Evolutionary conservation across 176 grass and related monocot genomes (phyloP).

Genomic region (Oryza meridionalis): DNA sequence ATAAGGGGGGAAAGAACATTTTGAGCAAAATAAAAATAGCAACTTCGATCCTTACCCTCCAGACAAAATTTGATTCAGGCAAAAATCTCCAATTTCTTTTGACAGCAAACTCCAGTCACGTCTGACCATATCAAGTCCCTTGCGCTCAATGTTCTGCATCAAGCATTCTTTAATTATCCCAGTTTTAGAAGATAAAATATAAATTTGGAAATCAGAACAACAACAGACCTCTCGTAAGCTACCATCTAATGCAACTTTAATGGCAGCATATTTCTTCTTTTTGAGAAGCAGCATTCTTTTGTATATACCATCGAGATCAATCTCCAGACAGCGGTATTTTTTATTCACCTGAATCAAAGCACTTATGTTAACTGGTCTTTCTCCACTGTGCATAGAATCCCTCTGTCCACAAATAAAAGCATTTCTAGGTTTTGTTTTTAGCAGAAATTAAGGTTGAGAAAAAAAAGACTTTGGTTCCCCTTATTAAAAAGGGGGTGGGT

Average conservation of each 20-base stretch:
- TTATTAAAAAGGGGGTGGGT: too few species aligned
- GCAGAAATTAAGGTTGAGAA: too few species aligned
- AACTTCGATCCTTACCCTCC: conserved; percentile 64
- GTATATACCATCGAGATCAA: conserved; percentile 98
- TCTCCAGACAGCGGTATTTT: conserved; percentile 88
- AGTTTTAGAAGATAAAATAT: conserved; percentile 26
- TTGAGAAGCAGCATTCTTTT: conserved; percentile 99
- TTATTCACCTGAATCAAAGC: conserved; percentile 79
- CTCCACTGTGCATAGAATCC: conserved; percentile 15
- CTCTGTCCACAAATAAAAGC: too few species aligned
- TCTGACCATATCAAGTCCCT: conserved; percentile 95
- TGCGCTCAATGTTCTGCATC: conserved; percentile 85
- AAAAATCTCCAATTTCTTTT: conserved; percentile 93
- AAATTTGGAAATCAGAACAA: conserved; percentile 26
- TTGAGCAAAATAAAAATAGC: conserved; percentile 16
- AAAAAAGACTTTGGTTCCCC: too few species aligned
- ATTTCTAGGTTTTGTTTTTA: too few species aligned
- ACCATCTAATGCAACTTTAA: conserved; percentile 75
- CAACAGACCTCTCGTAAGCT: conserved; percentile 54
- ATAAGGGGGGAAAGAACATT: conserved; percentile 32
- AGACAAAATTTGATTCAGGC: conserved; percentile 89
- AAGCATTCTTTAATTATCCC: conserved; percentile 39
- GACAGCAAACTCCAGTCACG: conserved; percentile 99
- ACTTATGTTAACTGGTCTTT: conserved; percentile 37
- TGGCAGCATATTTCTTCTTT: conserved; percentile 98